Conservation (phyloP, 1,284 basidiomycete species). For the Apiotrichum gracile region DNA sequence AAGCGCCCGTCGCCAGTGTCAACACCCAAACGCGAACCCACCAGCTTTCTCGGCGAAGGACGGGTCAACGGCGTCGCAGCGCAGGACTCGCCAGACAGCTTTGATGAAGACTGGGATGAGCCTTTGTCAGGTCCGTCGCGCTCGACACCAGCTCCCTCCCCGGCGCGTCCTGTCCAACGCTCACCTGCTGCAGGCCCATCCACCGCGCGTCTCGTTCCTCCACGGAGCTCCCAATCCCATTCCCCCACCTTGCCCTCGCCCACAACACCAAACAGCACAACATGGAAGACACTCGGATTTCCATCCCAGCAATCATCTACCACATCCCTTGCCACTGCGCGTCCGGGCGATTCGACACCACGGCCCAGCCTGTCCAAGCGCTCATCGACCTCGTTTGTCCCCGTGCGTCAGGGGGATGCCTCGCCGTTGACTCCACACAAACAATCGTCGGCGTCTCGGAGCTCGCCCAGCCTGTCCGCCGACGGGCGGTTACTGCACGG, state of each 20-base stretch:
- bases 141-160: neutral
- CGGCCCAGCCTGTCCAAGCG: neutral
- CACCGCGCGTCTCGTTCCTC: slow-evolving; percentile 2
- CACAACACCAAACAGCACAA: neutral
- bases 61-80: neutral
- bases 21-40: slow-evolving; percentile 2
- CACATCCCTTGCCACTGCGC: neutral
- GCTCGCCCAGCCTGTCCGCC: slow-evolving; percentile 10
- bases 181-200: neutral
- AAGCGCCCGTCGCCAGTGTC: neutral
- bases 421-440: slow-evolving; percentile 1
- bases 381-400: neutral
- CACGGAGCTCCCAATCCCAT: slow-evolving; percentile 10
- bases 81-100: slow-evolving; percentile 12
- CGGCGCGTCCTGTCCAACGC: neutral
- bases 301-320: neutral
- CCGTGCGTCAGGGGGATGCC: neutral
- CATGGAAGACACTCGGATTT: neutral
- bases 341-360: neutral
- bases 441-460: slow-evolving; percentile 2
- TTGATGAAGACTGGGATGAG: slow-evolving; percentile 20
- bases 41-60: neutral
- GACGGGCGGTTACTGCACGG: neutral
- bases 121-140: slow-evolving; percentile 11
- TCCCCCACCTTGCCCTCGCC: slow-evolving; percentile 5